These are phyloP conservation scores for Clathrospora elynae DNA, from an alignment of 2,329 filamentous ascomycete genomes.

Conservation along the genomic window DNA sequence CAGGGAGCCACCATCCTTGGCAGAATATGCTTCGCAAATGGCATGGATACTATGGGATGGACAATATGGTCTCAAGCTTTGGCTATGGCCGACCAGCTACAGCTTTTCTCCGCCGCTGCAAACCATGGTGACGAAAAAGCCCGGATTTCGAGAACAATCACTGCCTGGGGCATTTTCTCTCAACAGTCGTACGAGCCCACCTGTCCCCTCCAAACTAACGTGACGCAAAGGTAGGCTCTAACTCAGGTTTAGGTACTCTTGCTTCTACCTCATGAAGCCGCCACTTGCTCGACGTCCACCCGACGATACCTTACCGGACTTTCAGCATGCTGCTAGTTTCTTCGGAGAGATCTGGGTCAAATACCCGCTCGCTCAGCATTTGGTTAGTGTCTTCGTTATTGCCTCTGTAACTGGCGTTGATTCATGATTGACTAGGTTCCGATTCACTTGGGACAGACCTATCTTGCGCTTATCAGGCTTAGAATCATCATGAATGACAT, in stretches of 20 bases:
- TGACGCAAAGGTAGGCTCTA: not conserved
- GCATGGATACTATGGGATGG: conserved; percentile 9
- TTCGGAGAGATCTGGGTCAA: conserved; percentile 11
- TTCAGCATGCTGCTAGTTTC: not conserved
- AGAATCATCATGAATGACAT: conserved; percentile 10
- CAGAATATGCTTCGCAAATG: conserved; percentile 7
- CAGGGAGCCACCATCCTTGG: conserved; percentile 10
- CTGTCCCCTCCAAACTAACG: not conserved
- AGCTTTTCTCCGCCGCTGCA: not conserved
- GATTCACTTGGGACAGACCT: conserved; percentile 5
- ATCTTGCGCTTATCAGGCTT: conserved; percentile 6
- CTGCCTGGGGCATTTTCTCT: conserved; percentile 10
- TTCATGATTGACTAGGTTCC: conserved; percentile 1
- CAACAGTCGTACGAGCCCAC: conserved; percentile 8
- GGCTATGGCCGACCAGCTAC: conserved; percentile 4
- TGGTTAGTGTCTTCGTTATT: not conserved
- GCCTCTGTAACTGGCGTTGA: not conserved
- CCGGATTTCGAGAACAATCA: conserved; percentile 4
- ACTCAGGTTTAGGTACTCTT: conserved; percentile 6
- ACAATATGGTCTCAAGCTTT: conserved; percentile 4
- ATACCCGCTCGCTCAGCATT: conserved; percentile 2
- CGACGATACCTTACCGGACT: not conserved
- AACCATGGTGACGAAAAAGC: not conserved
- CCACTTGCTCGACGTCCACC: conserved; percentile 2
- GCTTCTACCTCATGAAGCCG: conserved; percentile 5